Evolutionary conservation across 2,329 filamentous ascomycete species (phyloP), one percentile per base, ranked within the genome.

Genomic region (Microdochium paspali): DNA sequence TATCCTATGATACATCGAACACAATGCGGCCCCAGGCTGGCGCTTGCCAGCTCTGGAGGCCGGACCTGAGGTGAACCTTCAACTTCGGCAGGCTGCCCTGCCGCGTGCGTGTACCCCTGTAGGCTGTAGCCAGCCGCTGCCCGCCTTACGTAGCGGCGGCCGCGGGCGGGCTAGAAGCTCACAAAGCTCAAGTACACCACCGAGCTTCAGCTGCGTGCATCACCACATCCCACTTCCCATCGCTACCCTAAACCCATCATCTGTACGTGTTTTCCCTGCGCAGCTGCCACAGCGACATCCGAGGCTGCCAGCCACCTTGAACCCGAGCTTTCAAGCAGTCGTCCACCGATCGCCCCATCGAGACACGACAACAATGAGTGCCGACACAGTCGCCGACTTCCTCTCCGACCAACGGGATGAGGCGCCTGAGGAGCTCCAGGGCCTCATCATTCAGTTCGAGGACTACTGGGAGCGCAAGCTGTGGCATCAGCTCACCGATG

Each of bases 401-500:
- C 85, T 98, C 54, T 81, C 83, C 51, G 85, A 95, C 58, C 87
- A 94, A 79, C 86, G 90, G 65, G 89, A 95, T 63, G 75, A 83
- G 65, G 87, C 90, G 60, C 87, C 90, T 46, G 87, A 90, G 57
- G 87, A 95, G 66, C 80, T 95, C 46, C 90, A 96, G 70, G 79
- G 85, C 60, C 81, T 87, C 61, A 87, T 96, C 67, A 79, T 98
- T 59, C 82, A 85, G 60, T 95, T 98, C 56, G 93, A 98, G 74
- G 90, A 95, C 65, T 87, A 83, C 63, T 98, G 93, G 93, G 93
- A 98, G 75, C 84, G 91, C 61, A 96, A 96, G 73, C 79, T 98
- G 70, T 98, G 93, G 93, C 93, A 98, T 73, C 90, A 98, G 71
- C 85, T 98, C 56, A 98, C 93, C 30, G 86, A 95, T 62, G 76